Evolutionary conservation across 805 yeast genomes (phyloP), one percentile per base, ranked within the genome.

Genomic region (Lipomyces oligophaga): DNA sequence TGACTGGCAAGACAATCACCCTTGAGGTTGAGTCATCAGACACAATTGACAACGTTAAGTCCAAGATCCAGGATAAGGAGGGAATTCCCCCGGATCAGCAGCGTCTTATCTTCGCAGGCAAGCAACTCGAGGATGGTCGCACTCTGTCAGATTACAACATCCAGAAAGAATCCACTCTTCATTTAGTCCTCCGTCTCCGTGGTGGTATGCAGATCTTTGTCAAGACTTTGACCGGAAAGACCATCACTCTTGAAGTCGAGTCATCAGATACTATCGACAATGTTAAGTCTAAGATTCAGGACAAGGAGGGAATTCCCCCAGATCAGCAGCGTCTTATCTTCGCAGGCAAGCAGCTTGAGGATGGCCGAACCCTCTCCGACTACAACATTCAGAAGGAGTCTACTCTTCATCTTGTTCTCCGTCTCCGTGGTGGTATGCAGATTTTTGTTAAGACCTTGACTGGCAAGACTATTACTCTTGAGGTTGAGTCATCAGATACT

Each of bases 381-480:
- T 88, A 89, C 90, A 89, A 89, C 84, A 88, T 89, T 71, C 96
- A 88, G 76, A 89, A 89, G 79, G 97, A 89, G 76, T 89, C 96
- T 57, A 89, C 97, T 54, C 75, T 89, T 45, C 97, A 89, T 73
- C 81, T 90, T 76, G 97, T 90, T 58, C 78, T 89, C 60, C 89
- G 97, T 81, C 84, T 90, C 72, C 87, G 97, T 80, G 97, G 97
- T 73, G 96, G 96, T 77, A 85, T 85, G 94, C 94, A 85, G 70
- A 85, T 85, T 67, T 85, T 85, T 68, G 95, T 85, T 64, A 85
- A 85, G 76, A 85, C 94, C 49, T 69, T 85, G 67, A 85, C 95
- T 27, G 95, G 95, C 67, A 85, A 85, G 80, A 85, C 95, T 58
- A 85, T 85, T 68, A 85, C 95, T 60, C 72, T 83, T 59, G 89